Base-by-base conservation (phyloP, 495 filamentous ascomycete genomes). In the Xylaria bambusicola region DNA sequence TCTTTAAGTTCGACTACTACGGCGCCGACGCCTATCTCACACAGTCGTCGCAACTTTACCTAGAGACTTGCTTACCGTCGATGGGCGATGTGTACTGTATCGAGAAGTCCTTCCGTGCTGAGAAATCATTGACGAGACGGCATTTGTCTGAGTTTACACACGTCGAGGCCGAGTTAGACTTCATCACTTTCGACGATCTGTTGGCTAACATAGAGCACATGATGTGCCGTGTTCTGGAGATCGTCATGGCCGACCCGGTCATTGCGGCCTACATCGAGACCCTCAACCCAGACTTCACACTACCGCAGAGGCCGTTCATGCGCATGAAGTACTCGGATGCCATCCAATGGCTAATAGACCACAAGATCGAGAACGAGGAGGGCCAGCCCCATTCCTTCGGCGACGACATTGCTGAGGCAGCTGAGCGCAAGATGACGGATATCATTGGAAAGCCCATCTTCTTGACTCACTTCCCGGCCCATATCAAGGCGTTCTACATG, bases 401-500 rank as follows among this genome's bases (percentile, higher is more conserved):
- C 61, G 95, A 98, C 73, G 94, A 99, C 70, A 99, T 99, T 62
- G 95, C 95, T 38, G 94, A 99, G 76, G 94, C 94, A 5, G 95
- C 94, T 1, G 94, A 99, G 82, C 87, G 94, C 61, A 84, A 80
- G 68, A 99, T 99, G 95, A 97, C 93, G 10, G 94, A 98, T 67
- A 88, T 88, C 58, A 96, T 99, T 79, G 92, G 92, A 83, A 76
- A 85, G 56, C 94, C 94, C 35, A 97, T 99, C 73, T 91, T 99
- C 79, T 80, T 99, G 15, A 98, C 93, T 5, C 91, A 96, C 76
- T 99, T 99, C 84, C 94, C 94, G 1, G 88, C 87, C 33, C 90
- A 93, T 75, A 95, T 99, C 82, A 99, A 99, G 83, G 90, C 94
- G 3, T 99, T 99, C 76, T 99, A 99, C 79, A 99, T 99, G 94